Conservation (phyloP, 2,329 filamentous ascomycete genomes). For the Talaromyces funiculosus region DNA sequence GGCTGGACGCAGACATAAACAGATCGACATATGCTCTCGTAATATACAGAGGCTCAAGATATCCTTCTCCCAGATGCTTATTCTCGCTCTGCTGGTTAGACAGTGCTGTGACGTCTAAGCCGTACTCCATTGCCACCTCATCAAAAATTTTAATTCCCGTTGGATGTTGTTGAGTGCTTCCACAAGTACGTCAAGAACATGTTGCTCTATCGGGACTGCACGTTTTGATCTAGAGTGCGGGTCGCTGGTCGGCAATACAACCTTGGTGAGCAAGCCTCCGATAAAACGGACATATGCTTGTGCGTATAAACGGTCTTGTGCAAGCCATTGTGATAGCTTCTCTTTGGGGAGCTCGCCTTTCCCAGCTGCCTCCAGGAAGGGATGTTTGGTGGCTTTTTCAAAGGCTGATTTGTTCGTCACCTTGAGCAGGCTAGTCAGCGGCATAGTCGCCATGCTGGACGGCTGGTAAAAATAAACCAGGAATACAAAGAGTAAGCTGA, state of each 20-base stretch:
- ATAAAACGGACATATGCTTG: slow-evolving; percentile 65
- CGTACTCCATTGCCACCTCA: slow-evolving; percentile 56
- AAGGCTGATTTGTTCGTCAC: slow-evolving; percentile 44
- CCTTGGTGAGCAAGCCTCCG: slow-evolving; percentile 57
- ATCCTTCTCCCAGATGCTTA: slow-evolving; percentile 4
- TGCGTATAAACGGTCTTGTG: slow-evolving; percentile 66
- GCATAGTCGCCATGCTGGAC: slow-evolving; percentile 22
- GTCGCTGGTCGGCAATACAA: slow-evolving; percentile 47
- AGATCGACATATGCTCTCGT: slow-evolving; percentile 54
- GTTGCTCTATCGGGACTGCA: slow-evolving; percentile 42
- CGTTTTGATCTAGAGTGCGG: slow-evolving; percentile 23
- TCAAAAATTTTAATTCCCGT: slow-evolving; percentile 64
- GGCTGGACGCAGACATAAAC: slow-evolving; percentile 52
- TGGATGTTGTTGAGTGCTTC: slow-evolving; percentile 62
- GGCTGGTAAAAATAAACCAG: neutral
- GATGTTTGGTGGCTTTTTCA: slow-evolving; percentile 56
- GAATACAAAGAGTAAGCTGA: too few species aligned
- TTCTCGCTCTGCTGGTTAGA: slow-evolving; percentile 10
- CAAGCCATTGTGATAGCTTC: slow-evolving; percentile 60
- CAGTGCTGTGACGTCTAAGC: slow-evolving; percentile 46
- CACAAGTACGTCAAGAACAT: slow-evolving; percentile 58
- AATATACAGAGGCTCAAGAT: slow-evolving; percentile 37
- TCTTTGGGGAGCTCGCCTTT: slow-evolving; percentile 54
- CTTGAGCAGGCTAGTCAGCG: slow-evolving; percentile 56
- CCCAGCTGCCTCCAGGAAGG: slow-evolving; percentile 62